Conservation (phyloP, 805 yeast genomes). For the Nakazawaea holstii region DNA sequence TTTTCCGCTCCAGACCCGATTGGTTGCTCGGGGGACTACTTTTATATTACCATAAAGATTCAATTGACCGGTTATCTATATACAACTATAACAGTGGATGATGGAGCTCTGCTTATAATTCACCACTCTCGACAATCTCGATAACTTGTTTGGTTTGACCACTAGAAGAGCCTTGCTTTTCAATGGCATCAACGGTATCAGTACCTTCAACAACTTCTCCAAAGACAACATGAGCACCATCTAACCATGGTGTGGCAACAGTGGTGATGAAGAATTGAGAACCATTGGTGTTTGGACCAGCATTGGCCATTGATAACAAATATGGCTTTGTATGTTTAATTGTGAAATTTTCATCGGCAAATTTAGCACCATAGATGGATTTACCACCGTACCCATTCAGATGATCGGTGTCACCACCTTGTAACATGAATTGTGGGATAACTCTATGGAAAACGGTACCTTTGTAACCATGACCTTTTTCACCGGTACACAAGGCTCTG, state of each 20-base stretch:
- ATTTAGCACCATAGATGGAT: slow-evolving; percentile 70
- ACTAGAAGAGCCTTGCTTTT: slow-evolving; percentile 57
- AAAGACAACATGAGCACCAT: slow-evolving; percentile 73
- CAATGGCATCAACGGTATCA: slow-evolving; percentile 50
- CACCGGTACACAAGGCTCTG: slow-evolving; percentile 84
- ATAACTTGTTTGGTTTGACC: slow-evolving; percentile 66
- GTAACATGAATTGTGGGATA: slow-evolving; percentile 94
- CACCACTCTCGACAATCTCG: slow-evolving; percentile 59
- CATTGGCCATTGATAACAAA: slow-evolving; percentile 85
- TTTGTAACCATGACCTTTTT: slow-evolving; percentile 89
- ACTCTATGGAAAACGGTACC: slow-evolving; percentile 93
- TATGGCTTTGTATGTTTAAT: slow-evolving; percentile 78
- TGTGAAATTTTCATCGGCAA: slow-evolving; percentile 58
- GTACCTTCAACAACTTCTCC: slow-evolving; percentile 71
- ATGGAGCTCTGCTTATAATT: slow-evolving; percentile 22
- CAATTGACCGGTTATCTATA: too few relatives aligned
- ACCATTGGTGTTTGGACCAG: slow-evolving; percentile 91
- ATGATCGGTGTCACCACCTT: slow-evolving; percentile 86
- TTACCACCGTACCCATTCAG: slow-evolving; percentile 94
- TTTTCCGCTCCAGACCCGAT: too few relatives aligned
- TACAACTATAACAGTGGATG: background rate
- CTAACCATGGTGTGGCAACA: slow-evolving; percentile 72
- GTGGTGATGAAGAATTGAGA: slow-evolving; percentile 89
- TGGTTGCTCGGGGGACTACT: slow-evolving; percentile 1
- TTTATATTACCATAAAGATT: too few relatives aligned